A percentile compares a stretch with the other conserved stretches of the same genome.
Evolutionary conservation across 176 grass and related monocot genomes (phyloP).

Genomic region (Aegilops longissima): DNA sequence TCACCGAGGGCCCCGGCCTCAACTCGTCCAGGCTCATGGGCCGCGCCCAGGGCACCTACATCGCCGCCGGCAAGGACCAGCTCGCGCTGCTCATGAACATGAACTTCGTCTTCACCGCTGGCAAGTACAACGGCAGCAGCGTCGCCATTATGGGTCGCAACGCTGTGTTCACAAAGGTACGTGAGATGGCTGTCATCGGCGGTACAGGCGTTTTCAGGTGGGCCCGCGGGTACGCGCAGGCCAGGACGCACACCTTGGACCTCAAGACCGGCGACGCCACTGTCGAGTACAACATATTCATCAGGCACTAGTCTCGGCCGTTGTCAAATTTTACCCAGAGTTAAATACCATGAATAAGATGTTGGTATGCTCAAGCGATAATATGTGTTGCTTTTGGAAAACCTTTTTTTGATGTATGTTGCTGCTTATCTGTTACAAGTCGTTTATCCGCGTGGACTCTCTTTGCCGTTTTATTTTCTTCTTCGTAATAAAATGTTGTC

Average conservation of each 20-base stretch:
- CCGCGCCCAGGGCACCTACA: neutral
- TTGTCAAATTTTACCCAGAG: too few relatives aligned
- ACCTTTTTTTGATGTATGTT: too few relatives aligned
- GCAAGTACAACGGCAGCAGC: neutral
- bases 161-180: neutral
- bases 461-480: too few relatives aligned
- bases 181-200: neutral
- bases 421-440: too few relatives aligned
- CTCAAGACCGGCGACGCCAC: neutral
- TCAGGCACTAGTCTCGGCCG: neutral
- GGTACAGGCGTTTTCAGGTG: conserved; percentile 1
- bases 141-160: neutral
- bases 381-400: too few relatives aligned
- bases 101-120: conserved; percentile 6
- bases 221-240: neutral
- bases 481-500: too few relatives aligned
- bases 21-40: neutral
- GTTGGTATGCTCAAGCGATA: too few relatives aligned
- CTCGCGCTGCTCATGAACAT: neutral
- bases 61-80: neutral
- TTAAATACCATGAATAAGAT: too few relatives aligned
- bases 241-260: neutral
- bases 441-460: too few relatives aligned
- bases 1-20: neutral
- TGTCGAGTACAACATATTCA: neutral